A percentile compares a stretch with the other conserved stretches of the same genome.
These are phyloP conservation scores for Epichloe typhina DNA, from an alignment of 2,329 filamentous ascomycete species.

Conservation along the genomic window DNA sequence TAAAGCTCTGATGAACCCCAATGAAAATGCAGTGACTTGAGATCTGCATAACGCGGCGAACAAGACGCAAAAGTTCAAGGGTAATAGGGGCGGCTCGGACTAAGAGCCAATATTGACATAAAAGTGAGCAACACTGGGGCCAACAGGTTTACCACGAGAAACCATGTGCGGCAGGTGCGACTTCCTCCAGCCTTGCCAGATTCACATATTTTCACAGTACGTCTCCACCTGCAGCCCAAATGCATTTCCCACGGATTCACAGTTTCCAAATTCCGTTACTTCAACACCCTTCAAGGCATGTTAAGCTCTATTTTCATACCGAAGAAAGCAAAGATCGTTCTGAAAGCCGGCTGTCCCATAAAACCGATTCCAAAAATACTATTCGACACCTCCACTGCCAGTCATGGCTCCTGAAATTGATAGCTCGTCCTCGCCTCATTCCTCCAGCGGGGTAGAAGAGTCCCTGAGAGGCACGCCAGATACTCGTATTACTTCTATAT, in stretches of 20 bases:
- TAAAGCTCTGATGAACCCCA: no score
- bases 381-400: background rate
- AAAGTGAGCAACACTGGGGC: background rate
- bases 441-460: constrained; percentile 37
- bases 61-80: background rate
- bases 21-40: background rate
- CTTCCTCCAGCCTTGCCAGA: constrained; percentile 3
- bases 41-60: background rate
- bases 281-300: background rate
- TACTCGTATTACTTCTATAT: constrained; percentile 50
- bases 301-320: background rate
- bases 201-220: constrained; percentile 1
- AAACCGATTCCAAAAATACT: background rate
- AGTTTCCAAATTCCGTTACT: background rate
- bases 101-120: background rate
- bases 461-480: constrained; percentile 52
- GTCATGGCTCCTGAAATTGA: constrained; percentile 18
- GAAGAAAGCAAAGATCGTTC: background rate
- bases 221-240: background rate
- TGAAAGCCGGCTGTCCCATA: background rate
- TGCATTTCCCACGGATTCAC: background rate
- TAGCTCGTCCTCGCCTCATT: constrained; percentile 35
- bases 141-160: background rate
- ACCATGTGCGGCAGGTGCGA: constrained; percentile 3
- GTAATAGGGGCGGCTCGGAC: background rate